Base-by-base conservation (phyloP, 768 basidiomycete genomes). In the Psilocybe subaeruginosa region DNA sequence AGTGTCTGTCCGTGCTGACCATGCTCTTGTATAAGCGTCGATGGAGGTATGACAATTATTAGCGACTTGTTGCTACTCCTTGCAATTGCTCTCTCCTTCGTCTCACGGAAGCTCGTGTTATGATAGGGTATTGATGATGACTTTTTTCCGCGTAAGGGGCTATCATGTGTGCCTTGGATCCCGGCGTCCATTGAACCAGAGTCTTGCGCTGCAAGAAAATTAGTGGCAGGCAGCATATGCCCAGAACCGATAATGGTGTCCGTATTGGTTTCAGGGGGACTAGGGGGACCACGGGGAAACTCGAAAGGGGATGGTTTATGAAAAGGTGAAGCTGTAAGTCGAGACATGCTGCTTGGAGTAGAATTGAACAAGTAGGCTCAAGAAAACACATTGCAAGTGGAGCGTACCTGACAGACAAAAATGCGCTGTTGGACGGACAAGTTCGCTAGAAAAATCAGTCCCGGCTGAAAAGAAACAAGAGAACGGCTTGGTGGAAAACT, bases 31-130 rank as follows among this genome's bases (percentile, higher is more conserved):
- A 80, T 73, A 54, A 92, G 77, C 31, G 84, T 78, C 11, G 77
- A 58, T 29, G 91, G 88, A 39, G 91, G 91, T 39, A 89, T 73
- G 23, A 92, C 83, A 41, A 92, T 80, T 16, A 93, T 77, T 54
- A 92, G 80, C 69, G 85, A 84, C 66, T 79, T 84, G 54, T 74
- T 76, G 60, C n/a, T 43, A 43, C 67, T 73, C 50, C 81, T 74
- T 52, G 78, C 75, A 14, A 67, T 62, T 27, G 69, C 64, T 62
- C 80, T 77, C 19, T 82, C 82, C 53, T 76, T 78, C 49, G 68
- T 62, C 41, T 86, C 83, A 5, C 80, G 78, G 51, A 79, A 65
- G 29, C 74, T 73, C 14, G 84, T 77, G 58, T 72, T 79, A 62
- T 85, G 78, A 72, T 91, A 91, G 3, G 82, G 73, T 27, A 90